These are phyloP conservation scores for Rickenella mellea DNA, from an alignment of 768 basidiomycete species.

Conservation along the genomic window DNA sequence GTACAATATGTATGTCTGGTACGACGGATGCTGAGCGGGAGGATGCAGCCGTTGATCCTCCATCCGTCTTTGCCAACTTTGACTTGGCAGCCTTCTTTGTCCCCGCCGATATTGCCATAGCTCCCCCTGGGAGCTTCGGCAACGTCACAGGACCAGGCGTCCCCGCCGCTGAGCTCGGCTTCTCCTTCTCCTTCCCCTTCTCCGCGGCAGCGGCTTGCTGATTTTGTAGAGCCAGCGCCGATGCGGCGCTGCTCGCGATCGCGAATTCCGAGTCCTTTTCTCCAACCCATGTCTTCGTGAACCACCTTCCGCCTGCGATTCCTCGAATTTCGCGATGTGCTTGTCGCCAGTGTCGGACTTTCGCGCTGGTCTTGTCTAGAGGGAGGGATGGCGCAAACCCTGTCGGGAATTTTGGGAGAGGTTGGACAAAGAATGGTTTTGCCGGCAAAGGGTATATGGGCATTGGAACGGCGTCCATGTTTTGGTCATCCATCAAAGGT, in stretches of 20 bases:
- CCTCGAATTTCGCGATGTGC: slow-evolving; percentile 74
- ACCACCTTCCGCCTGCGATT: slow-evolving; percentile 79
- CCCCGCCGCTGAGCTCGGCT: too few species aligned
- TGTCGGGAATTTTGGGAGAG: slow-evolving; percentile 63
- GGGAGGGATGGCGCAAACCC: slow-evolving; percentile 61
- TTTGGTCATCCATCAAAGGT: slow-evolving; percentile 35
- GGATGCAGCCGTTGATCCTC: too few species aligned
- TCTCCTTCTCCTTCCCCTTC: too few species aligned
- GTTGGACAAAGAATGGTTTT: slow-evolving; percentile 79
- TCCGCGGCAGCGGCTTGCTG: too few species aligned
- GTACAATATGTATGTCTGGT: too few species aligned
- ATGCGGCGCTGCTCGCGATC: slow-evolving; percentile 17
- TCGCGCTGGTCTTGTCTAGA: slow-evolving; percentile 53
- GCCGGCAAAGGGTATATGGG: slow-evolving; percentile 72
- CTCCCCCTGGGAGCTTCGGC: too few species aligned
- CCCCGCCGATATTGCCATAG: too few species aligned
- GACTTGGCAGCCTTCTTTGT: too few species aligned
- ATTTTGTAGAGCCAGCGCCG: too few species aligned
- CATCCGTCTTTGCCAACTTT: too few species aligned
- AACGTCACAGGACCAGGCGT: too few species aligned
- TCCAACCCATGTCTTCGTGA: slow-evolving; percentile 74
- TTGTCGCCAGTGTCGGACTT: slow-evolving; percentile 62
- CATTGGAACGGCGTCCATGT: slow-evolving; percentile 49
- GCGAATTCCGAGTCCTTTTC: slow-evolving; percentile 69
- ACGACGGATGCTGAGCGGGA: too few species aligned